phyloP scores from a whole-genome alignment of 106 monocot species.

The Dendrobium nobile region DNA sequence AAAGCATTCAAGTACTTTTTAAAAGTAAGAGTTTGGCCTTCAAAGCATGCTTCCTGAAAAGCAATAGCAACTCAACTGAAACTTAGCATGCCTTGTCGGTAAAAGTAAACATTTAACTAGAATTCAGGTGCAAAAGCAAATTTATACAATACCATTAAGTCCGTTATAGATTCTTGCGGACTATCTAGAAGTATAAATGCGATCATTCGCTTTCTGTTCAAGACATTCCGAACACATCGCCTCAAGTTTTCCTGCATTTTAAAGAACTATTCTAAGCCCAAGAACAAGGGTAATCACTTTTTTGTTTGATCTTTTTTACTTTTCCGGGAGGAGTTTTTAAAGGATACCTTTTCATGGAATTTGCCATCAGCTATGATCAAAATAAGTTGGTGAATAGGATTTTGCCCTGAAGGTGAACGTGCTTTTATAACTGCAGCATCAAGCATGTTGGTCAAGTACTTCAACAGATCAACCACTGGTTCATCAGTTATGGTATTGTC shows the following conservation, averaged over 20 bases:
- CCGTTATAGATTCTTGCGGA: conserved; percentile 72
- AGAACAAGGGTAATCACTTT: neutral
- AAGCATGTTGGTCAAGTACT: conserved; percentile 74
- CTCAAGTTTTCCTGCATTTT: conserved; percentile 55
- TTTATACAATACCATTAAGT: conserved; percentile 32
- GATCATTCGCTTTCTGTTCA: conserved; percentile 68
- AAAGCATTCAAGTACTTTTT: conserved; percentile 62
- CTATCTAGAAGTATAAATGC: conserved; percentile 82
- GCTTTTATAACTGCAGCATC: conserved; percentile 67
- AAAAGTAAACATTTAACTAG: neutral
- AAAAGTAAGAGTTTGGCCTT: conserved; percentile 33
- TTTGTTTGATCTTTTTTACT: neutral
- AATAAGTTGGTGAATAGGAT: conserved; percentile 77
- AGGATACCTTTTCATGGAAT: conserved; percentile 69
- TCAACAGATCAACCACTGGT: conserved; percentile 73
- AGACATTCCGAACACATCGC: conserved; percentile 50
- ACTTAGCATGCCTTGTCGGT: neutral
- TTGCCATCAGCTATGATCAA: conserved; percentile 85
- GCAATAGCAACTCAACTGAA: neutral
- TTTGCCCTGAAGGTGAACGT: conserved; percentile 77
- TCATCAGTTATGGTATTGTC: conserved; percentile 78
- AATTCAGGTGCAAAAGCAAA: neutral
- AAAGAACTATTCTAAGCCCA: neutral
- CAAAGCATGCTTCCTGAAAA: conserved; percentile 58
- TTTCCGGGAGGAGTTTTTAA: neutral